These are phyloP conservation scores for Sporothrix brasiliensis DNA, from an alignment of 2,329 filamentous ascomycete species.

Conservation along the genomic window DNA sequence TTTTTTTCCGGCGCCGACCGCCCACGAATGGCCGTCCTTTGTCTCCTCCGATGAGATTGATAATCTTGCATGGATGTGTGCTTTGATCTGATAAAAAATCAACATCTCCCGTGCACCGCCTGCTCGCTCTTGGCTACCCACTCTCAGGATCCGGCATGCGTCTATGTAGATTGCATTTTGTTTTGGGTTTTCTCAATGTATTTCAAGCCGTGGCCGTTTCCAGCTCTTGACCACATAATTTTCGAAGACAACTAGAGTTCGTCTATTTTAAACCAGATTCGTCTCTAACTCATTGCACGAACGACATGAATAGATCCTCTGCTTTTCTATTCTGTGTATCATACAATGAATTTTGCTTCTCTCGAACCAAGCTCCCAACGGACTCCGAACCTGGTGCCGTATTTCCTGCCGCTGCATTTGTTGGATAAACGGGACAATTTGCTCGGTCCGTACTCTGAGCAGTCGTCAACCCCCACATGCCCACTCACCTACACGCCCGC, in stretches of 20 bases:
- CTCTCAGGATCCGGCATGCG: background rate
- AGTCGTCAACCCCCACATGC: background rate
- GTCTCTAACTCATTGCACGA: background rate
- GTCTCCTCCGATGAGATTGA: slow-evolving; percentile 31
- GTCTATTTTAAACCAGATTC: background rate
- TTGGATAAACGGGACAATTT: slow-evolving; percentile 9
- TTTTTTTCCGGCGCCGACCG: background rate
- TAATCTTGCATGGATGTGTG: slow-evolving; percentile 35
- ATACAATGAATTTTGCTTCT: background rate
- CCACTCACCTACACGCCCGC: background rate
- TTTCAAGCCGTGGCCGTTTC: background rate
- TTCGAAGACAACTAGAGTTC: background rate
- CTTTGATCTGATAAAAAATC: slow-evolving; percentile 33
- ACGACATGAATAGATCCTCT: background rate
- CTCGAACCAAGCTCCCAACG: slow-evolving; percentile 25
- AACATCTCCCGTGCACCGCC: slow-evolving; percentile 10
- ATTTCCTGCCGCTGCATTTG: slow-evolving; percentile 22
- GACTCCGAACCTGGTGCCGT: slow-evolving; percentile 28
- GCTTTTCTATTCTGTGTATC: background rate
- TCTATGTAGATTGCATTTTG: background rate
- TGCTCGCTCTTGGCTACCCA: slow-evolving; percentile 8
- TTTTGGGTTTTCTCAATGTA: background rate
- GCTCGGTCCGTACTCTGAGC: background rate
- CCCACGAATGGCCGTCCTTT: background rate
- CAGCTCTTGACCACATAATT: background rate